Evolutionary conservation across 2,329 filamentous ascomycete genomes (phyloP).

Genomic region (Orbilia oligospora): DNA sequence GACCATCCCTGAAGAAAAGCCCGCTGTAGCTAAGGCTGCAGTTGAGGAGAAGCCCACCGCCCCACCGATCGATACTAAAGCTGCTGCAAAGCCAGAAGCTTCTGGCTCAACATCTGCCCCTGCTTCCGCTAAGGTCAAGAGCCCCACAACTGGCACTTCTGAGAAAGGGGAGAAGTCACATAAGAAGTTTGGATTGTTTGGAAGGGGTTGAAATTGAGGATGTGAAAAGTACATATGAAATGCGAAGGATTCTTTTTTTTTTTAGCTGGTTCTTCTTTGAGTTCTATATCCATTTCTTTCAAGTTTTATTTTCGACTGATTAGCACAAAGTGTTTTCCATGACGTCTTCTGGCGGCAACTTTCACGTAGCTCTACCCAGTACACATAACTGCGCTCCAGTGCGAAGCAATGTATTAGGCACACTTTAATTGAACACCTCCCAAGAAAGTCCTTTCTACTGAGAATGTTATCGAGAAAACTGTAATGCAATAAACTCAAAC

Average conservation of each 20-base stretch:
- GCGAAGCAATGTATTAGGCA: background rate
- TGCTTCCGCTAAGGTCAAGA: slow-evolving; percentile 34
- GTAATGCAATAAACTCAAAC: background rate
- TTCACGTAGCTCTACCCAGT: background rate
- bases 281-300: slow-evolving; percentile 9
- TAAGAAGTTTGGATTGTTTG: slow-evolving; percentile 58
- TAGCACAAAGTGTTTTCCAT: background rate
- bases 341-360: background rate
- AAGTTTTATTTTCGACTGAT: background rate
- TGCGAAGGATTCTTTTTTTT: background rate
- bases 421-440: background rate
- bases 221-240: background rate
- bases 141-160: slow-evolving; percentile 30
- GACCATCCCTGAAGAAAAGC: slow-evolving; percentile 49
- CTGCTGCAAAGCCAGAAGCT: slow-evolving; percentile 24
- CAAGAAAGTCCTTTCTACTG: background rate
- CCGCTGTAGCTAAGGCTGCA: slow-evolving; percentile 33
- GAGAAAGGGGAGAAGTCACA: slow-evolving; percentile 46
- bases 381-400: background rate
- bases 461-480: background rate
- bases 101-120: slow-evolving; percentile 28
- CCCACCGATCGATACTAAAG: slow-evolving; percentile 49
- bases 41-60: slow-evolving; percentile 47
- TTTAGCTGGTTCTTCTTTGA: background rate
- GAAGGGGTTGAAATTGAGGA: slow-evolving; percentile 16